Percentiles rank a stretch among this genome's conserved stretches.
Conservation (phyloP, 805 yeast species). For the Candida andamanensis region DNA sequence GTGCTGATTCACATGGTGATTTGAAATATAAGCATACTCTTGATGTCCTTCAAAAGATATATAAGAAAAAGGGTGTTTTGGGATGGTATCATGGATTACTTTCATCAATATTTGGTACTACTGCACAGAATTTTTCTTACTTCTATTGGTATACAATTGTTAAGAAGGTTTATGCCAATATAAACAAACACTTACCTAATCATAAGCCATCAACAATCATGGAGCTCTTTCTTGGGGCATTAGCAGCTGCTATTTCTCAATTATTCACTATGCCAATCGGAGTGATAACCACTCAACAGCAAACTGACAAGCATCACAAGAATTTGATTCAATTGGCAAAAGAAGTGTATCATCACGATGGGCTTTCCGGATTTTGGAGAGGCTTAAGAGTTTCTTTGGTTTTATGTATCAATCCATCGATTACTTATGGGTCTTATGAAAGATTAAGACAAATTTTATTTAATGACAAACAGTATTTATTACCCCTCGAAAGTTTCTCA, state of each 20-base stretch:
- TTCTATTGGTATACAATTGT: constrained; percentile 84
- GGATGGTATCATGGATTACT: constrained; percentile 73
- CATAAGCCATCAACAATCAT: constrained; percentile 49
- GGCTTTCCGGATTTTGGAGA: constrained; percentile 71
- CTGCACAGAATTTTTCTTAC: constrained; percentile 75
- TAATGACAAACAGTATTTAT: constrained; percentile 38
- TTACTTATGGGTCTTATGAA: constrained; percentile 79
- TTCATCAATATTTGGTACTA: constrained; percentile 64
- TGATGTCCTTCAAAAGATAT: constrained; percentile 60
- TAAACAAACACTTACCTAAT: constrained; percentile 30
- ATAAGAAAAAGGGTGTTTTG: constrained; percentile 51
- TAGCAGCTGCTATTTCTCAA: constrained; percentile 81
- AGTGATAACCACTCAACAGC: constrained; percentile 61
- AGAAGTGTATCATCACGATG: constrained; percentile 58
- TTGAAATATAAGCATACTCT: constrained; percentile 49
- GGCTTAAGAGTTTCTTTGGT: constrained; percentile 79
- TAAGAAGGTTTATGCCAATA: constrained; percentile 47
- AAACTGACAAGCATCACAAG: constrained; percentile 43
- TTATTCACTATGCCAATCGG: constrained; percentile 76
- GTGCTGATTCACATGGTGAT: constrained; percentile 13
- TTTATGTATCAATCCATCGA: constrained; percentile 77
- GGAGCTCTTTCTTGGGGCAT: constrained; percentile 70
- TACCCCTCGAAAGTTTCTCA: constrained; percentile 60
- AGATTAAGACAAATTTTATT: constrained; percentile 53
- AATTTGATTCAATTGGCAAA: constrained; percentile 28